Percentiles rank a stretch among this genome's conserved stretches.
These are phyloP conservation scores for Globisporangium heterothallicum DNA, from an alignment of 352 stramenopile species.

Conservation along the genomic window DNA sequence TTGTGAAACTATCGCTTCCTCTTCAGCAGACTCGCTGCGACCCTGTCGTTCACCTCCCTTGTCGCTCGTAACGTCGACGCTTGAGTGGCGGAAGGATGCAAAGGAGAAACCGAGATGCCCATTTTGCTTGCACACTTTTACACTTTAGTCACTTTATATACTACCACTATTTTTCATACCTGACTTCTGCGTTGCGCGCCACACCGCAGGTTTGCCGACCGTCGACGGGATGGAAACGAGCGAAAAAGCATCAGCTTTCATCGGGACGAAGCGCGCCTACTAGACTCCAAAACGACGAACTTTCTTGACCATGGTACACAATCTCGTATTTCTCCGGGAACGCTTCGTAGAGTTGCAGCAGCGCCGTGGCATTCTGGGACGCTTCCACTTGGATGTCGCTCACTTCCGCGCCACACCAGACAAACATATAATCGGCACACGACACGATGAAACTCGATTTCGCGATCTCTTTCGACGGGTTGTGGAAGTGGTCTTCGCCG, in stretches of 20 bases:
- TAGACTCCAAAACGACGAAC: conserved; percentile 63
- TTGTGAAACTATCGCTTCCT: too few relatives aligned
- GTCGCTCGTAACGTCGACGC: too few relatives aligned
- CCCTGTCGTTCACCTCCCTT: too few relatives aligned
- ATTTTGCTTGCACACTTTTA: too few relatives aligned
- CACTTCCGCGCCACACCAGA: conserved; percentile 72
- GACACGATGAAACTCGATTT: conserved; percentile 67
- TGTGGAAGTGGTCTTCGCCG: conserved; percentile 44
- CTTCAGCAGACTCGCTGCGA: too few relatives aligned
- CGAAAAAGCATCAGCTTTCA: conserved; percentile 10
- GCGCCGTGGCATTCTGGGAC: conserved; percentile 46
- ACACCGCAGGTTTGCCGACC: too few relatives aligned
- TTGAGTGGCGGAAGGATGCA: too few relatives aligned
- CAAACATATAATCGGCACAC: conserved; percentile 68
- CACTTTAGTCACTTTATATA: too few relatives aligned
- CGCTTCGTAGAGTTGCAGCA: conserved; percentile 72
- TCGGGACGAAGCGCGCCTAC: conserved; percentile 36
- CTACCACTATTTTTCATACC: too few relatives aligned
- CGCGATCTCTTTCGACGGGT: conserved; percentile 47
- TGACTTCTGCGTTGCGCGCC: too few relatives aligned
- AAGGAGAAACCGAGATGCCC: too few relatives aligned
- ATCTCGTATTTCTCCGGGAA: conserved; percentile 73
- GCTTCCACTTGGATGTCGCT: conserved; percentile 46
- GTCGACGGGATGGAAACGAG: too few relatives aligned
- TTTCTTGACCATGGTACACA: conserved; percentile 64